phyloP scores from a whole-genome alignment of 2,329 filamentous ascomycete genomes.

The Fusarium praegraminearum region DNA sequence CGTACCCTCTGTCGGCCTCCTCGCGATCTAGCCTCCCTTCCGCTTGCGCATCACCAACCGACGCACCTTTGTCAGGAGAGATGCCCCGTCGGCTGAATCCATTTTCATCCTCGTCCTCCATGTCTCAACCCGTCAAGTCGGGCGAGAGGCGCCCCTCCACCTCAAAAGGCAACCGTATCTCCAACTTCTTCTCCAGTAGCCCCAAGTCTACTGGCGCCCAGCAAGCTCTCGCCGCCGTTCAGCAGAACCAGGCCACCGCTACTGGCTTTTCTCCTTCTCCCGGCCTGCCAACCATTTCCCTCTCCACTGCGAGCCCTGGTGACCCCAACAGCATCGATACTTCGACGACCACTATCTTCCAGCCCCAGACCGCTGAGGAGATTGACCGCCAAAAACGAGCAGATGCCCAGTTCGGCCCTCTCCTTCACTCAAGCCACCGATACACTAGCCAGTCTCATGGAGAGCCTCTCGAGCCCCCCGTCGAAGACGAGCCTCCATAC shows the following conservation, averaged over 20 bases:
- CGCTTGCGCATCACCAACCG: conserved; percentile 20
- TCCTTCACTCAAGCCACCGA: conserved; percentile 82
- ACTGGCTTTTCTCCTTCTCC: conserved; percentile 77
- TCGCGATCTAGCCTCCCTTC: conserved; percentile 19
- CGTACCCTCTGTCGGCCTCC: conserved; percentile 14
- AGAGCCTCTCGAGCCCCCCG: conserved; percentile 80
- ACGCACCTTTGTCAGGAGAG: conserved; percentile 51
- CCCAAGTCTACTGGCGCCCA: conserved; percentile 78
- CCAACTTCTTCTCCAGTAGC: conserved; percentile 84
- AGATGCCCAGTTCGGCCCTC: conserved; percentile 91
- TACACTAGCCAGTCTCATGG: conserved; percentile 92
- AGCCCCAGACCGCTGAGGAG: conserved; percentile 88
- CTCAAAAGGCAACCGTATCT: conserved; percentile 80
- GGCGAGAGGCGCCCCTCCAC: conserved; percentile 69
- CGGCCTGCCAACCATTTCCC: conserved; percentile 88
- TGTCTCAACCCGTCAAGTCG: conserved; percentile 61
- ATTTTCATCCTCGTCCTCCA: conserved; percentile 64
- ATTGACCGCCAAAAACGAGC: conserved; percentile 78
- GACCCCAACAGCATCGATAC: conserved; percentile 78
- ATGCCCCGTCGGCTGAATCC: conserved; percentile 73
- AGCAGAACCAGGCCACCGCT: conserved; percentile 65
- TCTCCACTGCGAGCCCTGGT: conserved; percentile 86
- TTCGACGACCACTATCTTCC: conserved; percentile 82
- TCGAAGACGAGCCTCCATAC: conserved; percentile 96
- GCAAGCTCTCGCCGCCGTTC: conserved; percentile 75